Conservation (phyloP, 345 rosid genomes). For the Rhodamnia rubescens region DNA sequence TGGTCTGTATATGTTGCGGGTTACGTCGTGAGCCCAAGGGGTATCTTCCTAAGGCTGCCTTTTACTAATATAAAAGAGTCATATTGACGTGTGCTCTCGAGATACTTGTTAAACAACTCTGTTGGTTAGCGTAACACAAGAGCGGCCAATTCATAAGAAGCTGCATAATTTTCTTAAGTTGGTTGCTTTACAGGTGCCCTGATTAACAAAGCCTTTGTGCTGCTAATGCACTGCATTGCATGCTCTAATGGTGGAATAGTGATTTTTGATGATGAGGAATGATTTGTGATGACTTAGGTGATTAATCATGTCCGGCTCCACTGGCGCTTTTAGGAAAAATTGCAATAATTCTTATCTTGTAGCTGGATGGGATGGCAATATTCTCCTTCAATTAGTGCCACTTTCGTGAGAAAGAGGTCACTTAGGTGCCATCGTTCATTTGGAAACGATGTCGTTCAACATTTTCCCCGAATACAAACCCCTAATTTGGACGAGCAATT, state of each 20-base stretch:
- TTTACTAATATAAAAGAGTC: neutral
- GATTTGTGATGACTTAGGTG: neutral
- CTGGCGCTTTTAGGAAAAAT: neutral
- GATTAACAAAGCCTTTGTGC: neutral
- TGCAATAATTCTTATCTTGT: neutral
- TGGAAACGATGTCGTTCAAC: neutral
- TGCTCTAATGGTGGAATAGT: neutral
- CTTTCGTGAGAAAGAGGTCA: fast-evolving
- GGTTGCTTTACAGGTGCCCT: neutral
- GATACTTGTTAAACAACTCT: neutral
- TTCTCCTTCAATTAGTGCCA: neutral
- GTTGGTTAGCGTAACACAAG: neutral
- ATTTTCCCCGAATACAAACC: neutral
- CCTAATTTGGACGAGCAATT: neutral
- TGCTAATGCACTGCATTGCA: neutral
- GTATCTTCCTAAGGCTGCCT: neutral
- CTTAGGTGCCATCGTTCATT: neutral
- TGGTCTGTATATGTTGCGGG: neutral
- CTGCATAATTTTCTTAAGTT: neutral
- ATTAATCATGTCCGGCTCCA: neutral
- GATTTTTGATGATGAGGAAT: neutral
- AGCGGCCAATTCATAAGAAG: neutral
- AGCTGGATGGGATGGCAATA: neutral
- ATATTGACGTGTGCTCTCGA: neutral
- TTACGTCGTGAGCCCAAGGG: neutral